Evolutionary conservation across 768 basidiomycete genomes (phyloP), one percentile per base, ranked within the genome.

Genomic region (Xerocomus spinulosus): DNA sequence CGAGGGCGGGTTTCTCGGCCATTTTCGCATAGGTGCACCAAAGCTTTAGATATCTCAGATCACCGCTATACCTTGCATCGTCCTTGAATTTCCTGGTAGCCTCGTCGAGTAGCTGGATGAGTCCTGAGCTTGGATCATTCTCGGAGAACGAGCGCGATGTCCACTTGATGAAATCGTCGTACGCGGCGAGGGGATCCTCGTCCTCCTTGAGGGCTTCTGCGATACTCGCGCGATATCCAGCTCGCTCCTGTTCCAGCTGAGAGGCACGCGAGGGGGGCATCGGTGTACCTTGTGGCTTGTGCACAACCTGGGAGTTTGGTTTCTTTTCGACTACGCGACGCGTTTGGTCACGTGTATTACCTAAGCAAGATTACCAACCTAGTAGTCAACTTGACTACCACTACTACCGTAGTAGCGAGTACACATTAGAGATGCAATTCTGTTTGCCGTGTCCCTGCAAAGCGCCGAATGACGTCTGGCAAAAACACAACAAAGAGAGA

Each of bases 141-240:
- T 87, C 83, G 39, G 80, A 73, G 37, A 94, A 93, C 58, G 81
- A 82, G 55, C 91, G 83, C 49, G 85, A 71, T 28, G 86, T 92
- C 89, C 93, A 98, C 52, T 88, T 81, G 43, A 97, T 82, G 68
- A 93, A 96, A 62, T 83, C 76, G 64, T 88, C 78, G 55, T 92
- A 95, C 1, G 84, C 77, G 2, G 87, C 85, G 21, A 98, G 77
- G 4, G 93, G 87, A 61, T 97, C 96, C 52, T 87, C 86, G 48
- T 90, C 89, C 52, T 87, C 86, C 12, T 72, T 72, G 14, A 82
- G 70, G 0, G 81, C 81, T 29, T 73, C 74, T 7, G 66, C 70
- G 26, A 91, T 73, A 37, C 64, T 61, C 4, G 62, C 51, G 23
- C 64, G 66, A 52, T 64, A 68, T 41, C 69, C 66, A 5, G 56